Conservation (phyloP, 228 moss, liverwort and hornwort genomes). For the Sphagnum fallax region DNA sequence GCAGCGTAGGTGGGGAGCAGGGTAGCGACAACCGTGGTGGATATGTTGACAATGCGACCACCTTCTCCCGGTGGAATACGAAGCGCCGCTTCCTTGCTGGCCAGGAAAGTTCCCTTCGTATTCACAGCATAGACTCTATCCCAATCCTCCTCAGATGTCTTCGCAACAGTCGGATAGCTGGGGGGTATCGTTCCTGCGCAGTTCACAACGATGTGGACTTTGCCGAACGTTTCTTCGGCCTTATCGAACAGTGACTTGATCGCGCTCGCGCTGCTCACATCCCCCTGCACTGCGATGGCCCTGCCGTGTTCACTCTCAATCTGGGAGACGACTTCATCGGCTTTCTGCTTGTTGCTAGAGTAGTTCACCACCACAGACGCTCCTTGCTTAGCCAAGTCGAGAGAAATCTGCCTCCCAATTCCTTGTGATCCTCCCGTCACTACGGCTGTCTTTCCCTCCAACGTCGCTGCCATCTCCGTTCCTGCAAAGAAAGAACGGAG, state of each 20-base stretch:
- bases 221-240: slow-evolving; percentile 26
- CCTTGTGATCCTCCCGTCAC: slow-evolving; percentile 73
- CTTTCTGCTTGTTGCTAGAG: slow-evolving; percentile 31
- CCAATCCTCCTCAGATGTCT: slow-evolving; percentile 57
- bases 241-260: slow-evolving; percentile 26
- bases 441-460: slow-evolving; percentile 54
- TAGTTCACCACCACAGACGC: slow-evolving; percentile 37
- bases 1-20: slow-evolving; percentile 28
- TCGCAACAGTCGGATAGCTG: slow-evolving; percentile 18
- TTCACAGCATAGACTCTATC: slow-evolving; percentile 30
- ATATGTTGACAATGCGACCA: slow-evolving; percentile 52
- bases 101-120: slow-evolving; percentile 44
- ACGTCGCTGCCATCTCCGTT: slow-evolving; percentile 15
- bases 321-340: slow-evolving; percentile 12
- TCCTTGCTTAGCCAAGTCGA: slow-evolving; percentile 29
- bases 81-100: slow-evolving; percentile 32
- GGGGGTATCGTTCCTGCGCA: slow-evolving; percentile 15
- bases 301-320: slow-evolving; percentile 20
- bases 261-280: slow-evolving; percentile 31
- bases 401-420: slow-evolving; percentile 38
- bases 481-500: too few species aligned
- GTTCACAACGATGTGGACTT: slow-evolving; percentile 27
- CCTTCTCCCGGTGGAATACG: slow-evolving; percentile 27
- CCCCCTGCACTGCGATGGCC: slow-evolving; percentile 24
- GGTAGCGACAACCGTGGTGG: slow-evolving; percentile 10